These are phyloP conservation scores for Glomus cerebriforme DNA, from an alignment of 192 early-diverging fungal species.

Conservation along the genomic window DNA sequence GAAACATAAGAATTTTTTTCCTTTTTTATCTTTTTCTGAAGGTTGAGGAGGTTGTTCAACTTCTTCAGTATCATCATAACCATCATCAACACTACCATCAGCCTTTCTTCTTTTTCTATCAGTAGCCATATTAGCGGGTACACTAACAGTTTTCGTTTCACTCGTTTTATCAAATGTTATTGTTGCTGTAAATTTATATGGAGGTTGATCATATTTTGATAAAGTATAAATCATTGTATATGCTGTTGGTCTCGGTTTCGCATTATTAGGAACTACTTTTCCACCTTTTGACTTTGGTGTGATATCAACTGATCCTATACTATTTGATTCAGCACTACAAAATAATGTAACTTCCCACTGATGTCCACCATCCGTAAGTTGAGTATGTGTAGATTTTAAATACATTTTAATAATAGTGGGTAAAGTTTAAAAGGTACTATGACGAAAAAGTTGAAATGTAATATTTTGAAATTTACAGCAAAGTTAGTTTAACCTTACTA, in stretches of 20 bases:
- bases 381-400: conserved; percentile 31
- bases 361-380: conserved; percentile 12
- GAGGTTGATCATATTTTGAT: conserved; percentile 21
- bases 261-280: conserved; percentile 29
- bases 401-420: conserved; percentile 15
- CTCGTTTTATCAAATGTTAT: conserved; percentile 7
- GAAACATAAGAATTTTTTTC: background rate
- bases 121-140: conserved; percentile 31
- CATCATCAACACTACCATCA: conserved; percentile 1
- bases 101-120: conserved; percentile 28
- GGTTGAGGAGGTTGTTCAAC: background rate
- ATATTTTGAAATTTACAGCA: background rate
- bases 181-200: conserved; percentile 1
- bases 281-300: conserved; percentile 4
- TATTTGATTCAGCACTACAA: conserved; percentile 27
- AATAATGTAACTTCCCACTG: conserved; percentile 33
- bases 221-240: conserved; percentile 23
- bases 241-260: conserved; percentile 28
- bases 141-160: conserved; percentile 15
- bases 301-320: conserved; percentile 19
- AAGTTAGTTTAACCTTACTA: background rate
- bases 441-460: background rate
- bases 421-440: background rate
- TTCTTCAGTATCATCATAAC: background rate
- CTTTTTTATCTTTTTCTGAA: background rate